phyloP scores from a whole-genome alignment of 2,329 filamentous ascomycete species.

The Nemania bipapillata region DNA sequence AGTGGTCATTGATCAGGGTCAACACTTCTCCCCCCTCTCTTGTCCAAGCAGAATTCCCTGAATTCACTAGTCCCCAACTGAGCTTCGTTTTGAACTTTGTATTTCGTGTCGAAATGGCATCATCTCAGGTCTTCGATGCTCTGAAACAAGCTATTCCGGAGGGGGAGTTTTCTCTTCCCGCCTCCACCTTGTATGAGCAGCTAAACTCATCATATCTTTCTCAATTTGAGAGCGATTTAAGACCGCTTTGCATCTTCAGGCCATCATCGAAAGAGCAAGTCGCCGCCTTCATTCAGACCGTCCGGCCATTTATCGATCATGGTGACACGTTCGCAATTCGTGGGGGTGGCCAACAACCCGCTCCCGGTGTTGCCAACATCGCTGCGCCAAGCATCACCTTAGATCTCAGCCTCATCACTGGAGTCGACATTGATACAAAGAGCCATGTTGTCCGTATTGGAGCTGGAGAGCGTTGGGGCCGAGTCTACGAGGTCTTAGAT shows the following conservation, averaged over 20 bases:
- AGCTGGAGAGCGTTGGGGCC: conserved; percentile 29
- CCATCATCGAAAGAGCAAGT: conserved; percentile 2
- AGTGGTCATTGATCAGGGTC: no score
- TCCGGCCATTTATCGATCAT: conserved; percentile 17
- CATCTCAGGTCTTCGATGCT: no score
- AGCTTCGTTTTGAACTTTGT: no score
- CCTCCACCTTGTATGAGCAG: no score
- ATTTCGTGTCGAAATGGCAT: no score
- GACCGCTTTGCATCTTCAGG: background rate
- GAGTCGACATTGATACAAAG: conserved; percentile 9
- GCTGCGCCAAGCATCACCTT: conserved; percentile 29
- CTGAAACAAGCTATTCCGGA: no score
- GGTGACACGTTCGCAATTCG: conserved; percentile 24
- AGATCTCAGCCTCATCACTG: conserved; percentile 7
- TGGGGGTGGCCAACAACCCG: conserved; percentile 28
- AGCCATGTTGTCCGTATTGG: conserved; percentile 10
- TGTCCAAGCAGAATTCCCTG: no score
- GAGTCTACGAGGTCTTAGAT: conserved; percentile 25
- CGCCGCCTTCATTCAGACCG: conserved; percentile 1
- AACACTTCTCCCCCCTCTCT: no score
- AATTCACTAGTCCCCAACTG: no score
- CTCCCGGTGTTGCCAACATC: conserved; percentile 23
- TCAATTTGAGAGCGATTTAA: conserved; percentile 1
- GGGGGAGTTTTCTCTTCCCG: no score
- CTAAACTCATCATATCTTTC: conserved; percentile 15